These are phyloP conservation scores for Nigrospora oryzae DNA, from an alignment of 2,329 filamentous ascomycete species.

Conservation along the genomic window DNA sequence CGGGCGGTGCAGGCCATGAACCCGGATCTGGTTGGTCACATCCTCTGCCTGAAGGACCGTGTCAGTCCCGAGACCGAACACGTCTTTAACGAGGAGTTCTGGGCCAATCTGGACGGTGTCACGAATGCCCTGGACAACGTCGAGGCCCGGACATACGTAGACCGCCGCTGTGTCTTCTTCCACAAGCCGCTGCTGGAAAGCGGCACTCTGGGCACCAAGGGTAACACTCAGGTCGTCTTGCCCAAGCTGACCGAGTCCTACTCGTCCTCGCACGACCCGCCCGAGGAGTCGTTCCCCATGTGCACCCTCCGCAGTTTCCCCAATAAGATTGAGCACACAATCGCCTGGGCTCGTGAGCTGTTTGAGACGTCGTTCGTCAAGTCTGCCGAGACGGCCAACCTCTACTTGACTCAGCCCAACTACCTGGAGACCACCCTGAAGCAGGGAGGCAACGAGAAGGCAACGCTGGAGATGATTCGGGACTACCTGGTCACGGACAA, in stretches of 20 bases:
- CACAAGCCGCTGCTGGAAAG: slow-evolving; percentile 93
- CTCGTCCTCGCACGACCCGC: slow-evolving; percentile 92
- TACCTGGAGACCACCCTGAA: slow-evolving; percentile 83
- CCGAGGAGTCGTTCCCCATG: slow-evolving; percentile 98
- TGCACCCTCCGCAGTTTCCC: slow-evolving; percentile 96
- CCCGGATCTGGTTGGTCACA: slow-evolving; percentile 80
- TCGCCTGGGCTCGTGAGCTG: slow-evolving; percentile 93
- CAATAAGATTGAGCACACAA: slow-evolving; percentile 97
- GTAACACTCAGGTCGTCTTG: slow-evolving; percentile 93
- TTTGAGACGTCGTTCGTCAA: slow-evolving; percentile 94
- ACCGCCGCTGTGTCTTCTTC: slow-evolving; percentile 96
- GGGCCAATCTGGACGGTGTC: slow-evolving; percentile 78
- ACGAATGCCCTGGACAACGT: slow-evolving; percentile 98
- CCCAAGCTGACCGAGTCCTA: slow-evolving; percentile 93
- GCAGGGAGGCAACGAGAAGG: slow-evolving; percentile 91
- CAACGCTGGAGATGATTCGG: slow-evolving; percentile 80
- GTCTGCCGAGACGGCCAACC: slow-evolving; percentile 86
- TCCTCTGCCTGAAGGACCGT: slow-evolving; percentile 77
- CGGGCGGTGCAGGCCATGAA: slow-evolving; percentile 93
- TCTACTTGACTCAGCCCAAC: slow-evolving; percentile 85
- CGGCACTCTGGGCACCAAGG: slow-evolving; percentile 96
- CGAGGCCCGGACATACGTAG: slow-evolving; percentile 92
- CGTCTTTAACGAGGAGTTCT: slow-evolving; percentile 91
- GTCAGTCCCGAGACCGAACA: slow-evolving; percentile 89
- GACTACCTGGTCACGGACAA: slow-evolving; percentile 90